Evolutionary conservation across 2,329 filamentous ascomycete genomes (phyloP).

Genomic region (Zymoseptoria crescenta): DNA sequence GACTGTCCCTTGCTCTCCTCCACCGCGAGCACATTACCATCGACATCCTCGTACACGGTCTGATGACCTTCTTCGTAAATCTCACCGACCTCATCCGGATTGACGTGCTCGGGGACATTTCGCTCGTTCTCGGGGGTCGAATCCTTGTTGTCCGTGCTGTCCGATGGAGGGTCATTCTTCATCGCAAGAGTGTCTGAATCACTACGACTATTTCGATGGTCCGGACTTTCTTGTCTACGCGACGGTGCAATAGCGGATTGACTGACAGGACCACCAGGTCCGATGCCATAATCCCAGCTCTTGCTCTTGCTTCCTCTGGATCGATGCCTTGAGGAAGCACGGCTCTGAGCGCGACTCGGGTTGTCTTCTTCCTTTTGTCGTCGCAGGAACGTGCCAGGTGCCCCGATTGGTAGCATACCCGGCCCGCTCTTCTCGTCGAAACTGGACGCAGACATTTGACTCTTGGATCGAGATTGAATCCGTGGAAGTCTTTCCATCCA

Average conservation of each 20-base stretch:
- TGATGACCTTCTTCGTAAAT: slow-evolving; percentile 75
- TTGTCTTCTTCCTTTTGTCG: slow-evolving; percentile 70
- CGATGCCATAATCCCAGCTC: slow-evolving; percentile 59
- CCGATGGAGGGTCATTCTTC: slow-evolving; percentile 24
- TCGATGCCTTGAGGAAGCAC: slow-evolving; percentile 61
- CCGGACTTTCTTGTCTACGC: slow-evolving; percentile 25
- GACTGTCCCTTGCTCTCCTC: slow-evolving; percentile 40
- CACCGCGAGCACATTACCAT: slow-evolving; percentile 75
- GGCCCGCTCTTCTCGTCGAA: slow-evolving; percentile 50
- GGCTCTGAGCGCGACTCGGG: slow-evolving; percentile 51
- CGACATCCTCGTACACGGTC: slow-evolving; percentile 73
- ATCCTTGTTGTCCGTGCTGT: slow-evolving; percentile 12
- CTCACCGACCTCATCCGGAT: slow-evolving; percentile 43
- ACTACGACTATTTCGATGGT: slow-evolving; percentile 32
- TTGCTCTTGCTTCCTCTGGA: slow-evolving; percentile 49
- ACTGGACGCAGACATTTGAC: slow-evolving; percentile 62
- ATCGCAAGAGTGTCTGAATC: slow-evolving; percentile 39
- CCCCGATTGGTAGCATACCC: slow-evolving; percentile 62
- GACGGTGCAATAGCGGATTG: slow-evolving; percentile 81
- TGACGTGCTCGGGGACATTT: slow-evolving; percentile 4
- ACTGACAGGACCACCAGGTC: slow-evolving; percentile 78
- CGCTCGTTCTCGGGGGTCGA: slow-evolving; percentile 12
- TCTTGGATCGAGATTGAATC: slow-evolving; percentile 74
- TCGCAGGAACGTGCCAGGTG: slow-evolving; percentile 70
- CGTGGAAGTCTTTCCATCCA: slow-evolving; percentile 93